Conservation (phyloP, 163 green algal species). For the Chlamydomonas reinhardtii region DNA sequence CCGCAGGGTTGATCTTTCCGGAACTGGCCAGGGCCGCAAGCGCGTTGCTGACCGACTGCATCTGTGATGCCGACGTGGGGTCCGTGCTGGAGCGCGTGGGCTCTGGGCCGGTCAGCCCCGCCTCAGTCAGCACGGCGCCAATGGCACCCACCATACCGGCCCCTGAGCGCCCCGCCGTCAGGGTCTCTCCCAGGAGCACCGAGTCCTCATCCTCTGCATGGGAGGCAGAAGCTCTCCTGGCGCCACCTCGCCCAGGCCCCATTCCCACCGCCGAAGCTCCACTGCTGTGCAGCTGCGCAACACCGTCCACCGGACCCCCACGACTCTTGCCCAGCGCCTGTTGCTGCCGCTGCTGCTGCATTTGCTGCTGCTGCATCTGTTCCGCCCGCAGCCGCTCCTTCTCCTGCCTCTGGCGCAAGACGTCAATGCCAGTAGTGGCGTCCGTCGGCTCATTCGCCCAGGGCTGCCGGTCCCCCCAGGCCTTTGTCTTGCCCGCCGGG, state of each 20-base stretch:
- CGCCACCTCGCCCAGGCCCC: no score
- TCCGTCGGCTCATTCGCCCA: background rate
- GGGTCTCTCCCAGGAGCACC: slow-evolving; percentile 40
- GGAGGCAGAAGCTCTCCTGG: no score
- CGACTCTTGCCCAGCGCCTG: no score
- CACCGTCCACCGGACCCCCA: background rate
- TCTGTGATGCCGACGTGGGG: background rate
- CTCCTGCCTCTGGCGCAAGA: slow-evolving; percentile 26
- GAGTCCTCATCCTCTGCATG: slow-evolving; percentile 13
- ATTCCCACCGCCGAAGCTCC: no score
- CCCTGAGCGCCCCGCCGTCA: background rate
- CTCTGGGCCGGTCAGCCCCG: no score
- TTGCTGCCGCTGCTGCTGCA: slow-evolving; percentile 1
- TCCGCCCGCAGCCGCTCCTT: background rate
- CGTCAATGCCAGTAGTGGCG: background rate
- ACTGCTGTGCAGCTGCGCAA: no score
- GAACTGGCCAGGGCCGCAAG: slow-evolving; percentile 13
- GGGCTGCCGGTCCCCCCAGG: slow-evolving; percentile 40
- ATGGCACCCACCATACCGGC: no score
- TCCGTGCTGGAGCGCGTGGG: background rate
- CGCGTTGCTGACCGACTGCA: slow-evolving; percentile 19
- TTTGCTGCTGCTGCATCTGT: background rate
- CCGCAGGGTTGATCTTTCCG: background rate
- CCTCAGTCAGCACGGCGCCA: no score
- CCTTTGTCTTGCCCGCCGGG: slow-evolving; percentile 5